Percentiles rank a stretch among this genome's conserved stretches.
phyloP scores from a whole-genome alignment of 257 asterid genomes.

The Sherardia arvensis region DNA sequence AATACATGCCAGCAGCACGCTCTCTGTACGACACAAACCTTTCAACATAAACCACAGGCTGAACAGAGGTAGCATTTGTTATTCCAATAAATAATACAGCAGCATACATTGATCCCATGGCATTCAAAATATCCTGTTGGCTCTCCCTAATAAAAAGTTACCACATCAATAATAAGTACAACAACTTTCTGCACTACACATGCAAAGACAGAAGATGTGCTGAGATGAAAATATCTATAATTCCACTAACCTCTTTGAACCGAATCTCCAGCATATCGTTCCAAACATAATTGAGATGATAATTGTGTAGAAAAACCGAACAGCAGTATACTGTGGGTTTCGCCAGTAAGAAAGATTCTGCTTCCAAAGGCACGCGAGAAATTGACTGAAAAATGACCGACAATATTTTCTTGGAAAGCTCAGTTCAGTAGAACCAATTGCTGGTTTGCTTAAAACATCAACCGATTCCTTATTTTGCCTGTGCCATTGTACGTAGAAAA shows the following conservation, averaged over 20 bases:
- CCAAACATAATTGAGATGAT: constrained; percentile 87
- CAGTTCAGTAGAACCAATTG: constrained; percentile 51
- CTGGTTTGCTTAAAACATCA: constrained; percentile 65
- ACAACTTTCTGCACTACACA: not conserved
- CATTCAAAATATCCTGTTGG: constrained; percentile 82
- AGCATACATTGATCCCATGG: constrained; percentile 87
- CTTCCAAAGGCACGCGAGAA: constrained; percentile 82
- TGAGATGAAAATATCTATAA: not conserved
- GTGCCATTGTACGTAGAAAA: constrained; percentile 12
- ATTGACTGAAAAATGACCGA: constrained; percentile 51
- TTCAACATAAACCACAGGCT: constrained; percentile 83
- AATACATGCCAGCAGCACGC: constrained; percentile 91
- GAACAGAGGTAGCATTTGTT: constrained; percentile 78
- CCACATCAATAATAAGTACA: not conserved
- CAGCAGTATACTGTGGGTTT: constrained; percentile 92
- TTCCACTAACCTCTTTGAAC: constrained; percentile 60
- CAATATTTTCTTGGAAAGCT: constrained; percentile 61
- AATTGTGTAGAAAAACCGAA: constrained; percentile 81
- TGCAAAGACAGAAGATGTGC: not conserved
- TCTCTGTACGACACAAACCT: constrained; percentile 83
- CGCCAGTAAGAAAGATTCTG: constrained; percentile 91
- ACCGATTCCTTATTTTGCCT: constrained; percentile 58
- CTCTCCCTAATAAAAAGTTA: constrained; percentile 33
- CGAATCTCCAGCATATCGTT: constrained; percentile 80
- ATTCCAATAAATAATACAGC: constrained; percentile 81